These are phyloP conservation scores for Caloboletus firmus DNA, from an alignment of 1,284 basidiomycete genomes.

Conservation along the genomic window DNA sequence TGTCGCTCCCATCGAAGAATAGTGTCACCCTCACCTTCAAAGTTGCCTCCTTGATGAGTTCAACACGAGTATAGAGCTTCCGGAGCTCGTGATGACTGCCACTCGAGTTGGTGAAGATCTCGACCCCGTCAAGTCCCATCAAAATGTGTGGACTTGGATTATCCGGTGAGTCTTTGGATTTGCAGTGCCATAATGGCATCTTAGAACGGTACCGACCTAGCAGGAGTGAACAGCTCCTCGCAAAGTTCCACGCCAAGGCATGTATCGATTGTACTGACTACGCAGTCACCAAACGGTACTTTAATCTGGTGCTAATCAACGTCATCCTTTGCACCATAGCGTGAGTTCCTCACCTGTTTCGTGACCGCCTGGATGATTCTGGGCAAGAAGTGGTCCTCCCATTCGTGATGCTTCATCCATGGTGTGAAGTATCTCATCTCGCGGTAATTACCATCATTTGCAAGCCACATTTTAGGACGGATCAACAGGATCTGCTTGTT, in stretches of 20 bases:
- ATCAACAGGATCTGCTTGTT: constrained; percentile 88
- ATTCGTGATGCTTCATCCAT: constrained; percentile 86
- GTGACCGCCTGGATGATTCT: constrained; percentile 84
- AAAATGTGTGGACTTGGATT: constrained; percentile 78
- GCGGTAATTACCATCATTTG: constrained; percentile 98
- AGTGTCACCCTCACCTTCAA: constrained; percentile 62
- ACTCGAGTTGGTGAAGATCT: constrained; percentile 98
- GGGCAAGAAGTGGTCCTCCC: constrained; percentile 89
- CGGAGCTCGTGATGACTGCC: constrained; percentile 97
- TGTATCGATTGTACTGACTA: constrained; percentile 91
- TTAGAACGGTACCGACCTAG: constrained; percentile 58
- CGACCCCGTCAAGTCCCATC: constrained; percentile 97
- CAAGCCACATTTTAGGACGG: constrained; percentile 99
- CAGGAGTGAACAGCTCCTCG: constrained; percentile 96
- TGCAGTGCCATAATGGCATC: background rate
- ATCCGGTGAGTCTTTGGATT: constrained; percentile 2
- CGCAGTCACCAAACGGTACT: constrained; percentile 95
- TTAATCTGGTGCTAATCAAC: constrained; percentile 46
- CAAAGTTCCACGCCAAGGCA: constrained; percentile 96
- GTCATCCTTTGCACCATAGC: background rate
- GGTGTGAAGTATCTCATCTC: constrained; percentile 96
- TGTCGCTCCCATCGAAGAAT: background rate
- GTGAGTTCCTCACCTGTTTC: constrained; percentile 63
- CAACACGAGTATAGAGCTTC: constrained; percentile 88
- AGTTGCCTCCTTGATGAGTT: constrained; percentile 96